Base-by-base conservation (phyloP, 2,329 filamentous ascomycete species). In the Cladosporium sp. region DNA sequence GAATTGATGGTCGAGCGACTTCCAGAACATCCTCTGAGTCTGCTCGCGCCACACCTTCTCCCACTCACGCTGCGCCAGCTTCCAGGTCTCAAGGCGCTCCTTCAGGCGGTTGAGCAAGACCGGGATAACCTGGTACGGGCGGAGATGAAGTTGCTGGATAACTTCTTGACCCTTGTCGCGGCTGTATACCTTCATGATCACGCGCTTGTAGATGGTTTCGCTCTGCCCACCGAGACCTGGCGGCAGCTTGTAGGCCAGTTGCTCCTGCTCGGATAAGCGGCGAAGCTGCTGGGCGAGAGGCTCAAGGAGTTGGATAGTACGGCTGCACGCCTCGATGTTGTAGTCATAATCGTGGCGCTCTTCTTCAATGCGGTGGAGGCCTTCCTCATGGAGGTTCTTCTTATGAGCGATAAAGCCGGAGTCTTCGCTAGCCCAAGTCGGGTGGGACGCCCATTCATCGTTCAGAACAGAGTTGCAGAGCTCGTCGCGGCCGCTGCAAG, bases 291-390 rank as follows among this genome's bases (percentile, higher is more conserved):
- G 90, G 1, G 89, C 90, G 54, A 97, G 89, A 0, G 93, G 93
- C 68, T 97, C 92, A 38, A 98, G 82, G 4, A 98, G 83, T 70
- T 97, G 93, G 54, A 98, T 95, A 46, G 93, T 96, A 61, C 95
- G 91, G 56, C 87, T 82, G 65, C 93, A 95, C 8, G 89, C 88
- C 72, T 98, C 93, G 49, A 98, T 97, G 66, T 96, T 93, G 72
- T 95, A 95, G 69, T 98, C 93, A 63, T 98, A 98, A 66, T 98
- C 93, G 66, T 98, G 93, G 4, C 93, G 87, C 69, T 98, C 93
- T 70, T 98, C 93, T 70, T 98, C 93, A 56, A 98, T 96, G 16
- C 93, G 81, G 67, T 98, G 93, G 8, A 98, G 81, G 32, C 87
- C 87, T 70, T 98, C 93, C 69, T 98, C 93, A 59, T 87, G 95